Evolutionary conservation across 345 rosid genomes (phyloP).

Genomic region (Rhizophora apiculata): DNA sequence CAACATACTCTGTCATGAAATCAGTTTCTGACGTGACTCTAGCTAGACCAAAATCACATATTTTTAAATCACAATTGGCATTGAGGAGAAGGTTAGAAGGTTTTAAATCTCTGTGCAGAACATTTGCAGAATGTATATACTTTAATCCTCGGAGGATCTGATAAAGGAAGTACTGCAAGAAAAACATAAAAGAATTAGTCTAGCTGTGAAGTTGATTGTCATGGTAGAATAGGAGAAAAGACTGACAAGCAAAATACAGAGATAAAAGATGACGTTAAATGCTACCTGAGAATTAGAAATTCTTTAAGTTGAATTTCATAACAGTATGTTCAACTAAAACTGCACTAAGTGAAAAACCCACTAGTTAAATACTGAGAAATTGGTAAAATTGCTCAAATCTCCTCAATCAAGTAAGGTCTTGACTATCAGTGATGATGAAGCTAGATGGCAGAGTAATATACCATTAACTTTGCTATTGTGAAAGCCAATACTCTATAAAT

Average conservation of each 20-base stretch:
- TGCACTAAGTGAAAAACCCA: no score
- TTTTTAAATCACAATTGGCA: conserved; percentile 73
- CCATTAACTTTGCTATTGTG: no score
- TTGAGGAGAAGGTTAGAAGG: conserved; percentile 86
- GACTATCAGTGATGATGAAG: no score
- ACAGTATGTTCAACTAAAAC: background rate
- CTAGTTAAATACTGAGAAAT: no score
- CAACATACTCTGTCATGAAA: conserved; percentile 85
- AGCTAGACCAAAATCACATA: conserved; percentile 91
- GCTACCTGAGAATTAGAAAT: background rate
- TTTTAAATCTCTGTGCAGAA: conserved; percentile 90
- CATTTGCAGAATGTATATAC: conserved; percentile 92
- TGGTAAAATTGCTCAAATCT: no score
- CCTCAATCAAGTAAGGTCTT: no score
- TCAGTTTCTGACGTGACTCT: conserved; percentile 90
- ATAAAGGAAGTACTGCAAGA: conserved; percentile 87
- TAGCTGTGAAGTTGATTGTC: conserved; percentile 2
- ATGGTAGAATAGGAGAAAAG: background rate
- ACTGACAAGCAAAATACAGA: background rate
- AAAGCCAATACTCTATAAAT: no score
- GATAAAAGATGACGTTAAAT: background rate
- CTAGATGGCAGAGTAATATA: no score
- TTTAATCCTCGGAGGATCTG: conserved; percentile 91
- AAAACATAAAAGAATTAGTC: conserved; percentile 11
- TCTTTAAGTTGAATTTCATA: conserved; percentile 1